Conservation (phyloP, 225 moss, liverwort and hornwort genomes). For the Marchantia paleacea region DNA sequence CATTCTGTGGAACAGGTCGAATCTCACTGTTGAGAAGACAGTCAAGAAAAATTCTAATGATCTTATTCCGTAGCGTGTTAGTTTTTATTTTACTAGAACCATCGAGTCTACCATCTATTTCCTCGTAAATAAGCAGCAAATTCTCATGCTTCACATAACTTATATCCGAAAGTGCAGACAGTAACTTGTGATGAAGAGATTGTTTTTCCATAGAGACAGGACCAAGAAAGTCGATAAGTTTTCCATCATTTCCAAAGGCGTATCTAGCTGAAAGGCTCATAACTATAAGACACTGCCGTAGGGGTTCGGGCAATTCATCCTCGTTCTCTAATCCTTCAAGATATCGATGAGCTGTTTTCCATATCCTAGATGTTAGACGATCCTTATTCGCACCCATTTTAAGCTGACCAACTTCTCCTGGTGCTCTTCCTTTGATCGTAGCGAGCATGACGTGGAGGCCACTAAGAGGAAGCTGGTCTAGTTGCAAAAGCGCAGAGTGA, state of each 20-base stretch:
- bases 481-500: conserved; percentile 26
- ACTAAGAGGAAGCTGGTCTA: conserved; percentile 31
- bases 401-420: conserved; percentile 12
- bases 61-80: conserved; percentile 7
- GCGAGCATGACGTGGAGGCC: conserved; percentile 36
- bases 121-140: conserved; percentile 13
- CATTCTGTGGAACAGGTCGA: conserved; percentile 27
- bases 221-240: conserved; percentile 30
- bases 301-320: conserved; percentile 23
- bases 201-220: conserved; percentile 18
- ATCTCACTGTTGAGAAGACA: conserved; percentile 39
- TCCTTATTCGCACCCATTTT: conserved; percentile 32
- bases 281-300: conserved; percentile 30
- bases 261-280: conserved; percentile 41
- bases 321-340: background rate
- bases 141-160: conserved; percentile 22
- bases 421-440: conserved; percentile 14
- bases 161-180: conserved; percentile 35
- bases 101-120: conserved; percentile 2
- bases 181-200: conserved; percentile 26
- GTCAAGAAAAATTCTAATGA: conserved; percentile 27
- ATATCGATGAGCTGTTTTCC: background rate
- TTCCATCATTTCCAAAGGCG: conserved; percentile 34
- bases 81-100: background rate
- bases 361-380: background rate